Evolutionary conservation across 306 rosid genomes (phyloP).

Genomic region (Cucumis melo): DNA sequence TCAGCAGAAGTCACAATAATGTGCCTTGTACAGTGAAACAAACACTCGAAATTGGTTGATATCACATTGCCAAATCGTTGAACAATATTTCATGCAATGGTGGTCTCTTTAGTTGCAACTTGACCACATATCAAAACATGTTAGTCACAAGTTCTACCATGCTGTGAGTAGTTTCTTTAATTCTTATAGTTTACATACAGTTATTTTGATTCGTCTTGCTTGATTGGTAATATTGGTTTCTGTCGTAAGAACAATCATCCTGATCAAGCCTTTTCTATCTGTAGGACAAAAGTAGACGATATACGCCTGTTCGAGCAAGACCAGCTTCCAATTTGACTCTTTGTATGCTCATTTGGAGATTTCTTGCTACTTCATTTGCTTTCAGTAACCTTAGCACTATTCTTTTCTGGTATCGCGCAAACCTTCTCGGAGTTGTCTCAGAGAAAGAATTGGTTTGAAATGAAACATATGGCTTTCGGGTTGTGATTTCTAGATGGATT

Average conservation of each 20-base stretch:
- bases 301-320: conserved; percentile 72
- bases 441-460: neutral
- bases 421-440: neutral
- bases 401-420: neutral
- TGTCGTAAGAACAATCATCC: conserved; percentile 5
- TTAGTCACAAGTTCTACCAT: conserved; percentile 29
- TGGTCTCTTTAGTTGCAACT: conserved; percentile 58
- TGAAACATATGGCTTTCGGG: neutral
- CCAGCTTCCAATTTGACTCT: conserved; percentile 60
- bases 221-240: conserved; percentile 7
- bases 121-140: conserved; percentile 77
- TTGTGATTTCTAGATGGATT: neutral
- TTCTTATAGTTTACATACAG: neutral
- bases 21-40: conserved; percentile 62
- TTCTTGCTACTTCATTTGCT: neutral
- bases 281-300: conserved; percentile 82
- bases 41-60: conserved; percentile 39
- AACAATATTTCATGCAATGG: conserved; percentile 42
- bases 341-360: conserved; percentile 70
- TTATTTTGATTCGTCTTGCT: neutral
- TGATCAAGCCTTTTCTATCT: conserved; percentile 41
- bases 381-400: neutral
- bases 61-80: conserved; percentile 18
- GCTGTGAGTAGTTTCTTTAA: conserved; percentile 33
- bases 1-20: conserved; percentile 20